Base-by-base conservation (phyloP, 129 eudicot species). In the Helianthus annuus region DNA sequence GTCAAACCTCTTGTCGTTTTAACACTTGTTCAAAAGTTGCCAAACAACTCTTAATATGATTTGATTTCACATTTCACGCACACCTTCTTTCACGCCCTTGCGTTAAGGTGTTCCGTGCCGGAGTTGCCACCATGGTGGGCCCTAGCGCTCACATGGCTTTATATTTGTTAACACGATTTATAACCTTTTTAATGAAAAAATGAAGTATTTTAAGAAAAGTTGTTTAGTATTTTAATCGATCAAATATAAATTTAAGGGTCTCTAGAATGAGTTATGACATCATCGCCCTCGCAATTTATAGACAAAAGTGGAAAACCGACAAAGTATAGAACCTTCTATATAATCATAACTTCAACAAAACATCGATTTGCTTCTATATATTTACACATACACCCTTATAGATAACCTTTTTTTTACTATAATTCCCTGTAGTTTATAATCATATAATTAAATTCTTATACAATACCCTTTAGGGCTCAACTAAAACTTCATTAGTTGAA, bases 251-350 rank as follows among this genome's bases (percentile, higher is more conserved):
- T 42, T 7, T 42, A 42, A 42, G 46, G 64, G 3, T 61, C 27
- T 38, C 68, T 63, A 62, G 68, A 62, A 62, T 62, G 7, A 40
- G 45, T 40, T 40, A 8, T 69, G 74, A 69, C 64, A 2, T 69
- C 74, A 69, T 69, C 38, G 52, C 64, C 51, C 14, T 53, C 74
- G 74, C 74, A 36, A 53, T 69, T 69, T 16, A 27, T 44, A 53
- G 29, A 34, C 4, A 60, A 60, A n/a, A n/a, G n/a, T 60, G 66
- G 66, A 34, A 61, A 61, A 55, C 19, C 19, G 74, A 49, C 74
- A 70, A 70, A 38, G 3, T 19, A 6, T 69, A 16, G 64, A 66
- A 45, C 57, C 55, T 66, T 66, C 71, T 15, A 0, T n/a, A n/a
- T n/a, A n/a, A n/a, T 17, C 54, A 5, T 32, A 34, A 29, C 19